phyloP scores from a whole-genome alignment of 179 eudicot genomes.

The Beta macrorhiza region DNA sequence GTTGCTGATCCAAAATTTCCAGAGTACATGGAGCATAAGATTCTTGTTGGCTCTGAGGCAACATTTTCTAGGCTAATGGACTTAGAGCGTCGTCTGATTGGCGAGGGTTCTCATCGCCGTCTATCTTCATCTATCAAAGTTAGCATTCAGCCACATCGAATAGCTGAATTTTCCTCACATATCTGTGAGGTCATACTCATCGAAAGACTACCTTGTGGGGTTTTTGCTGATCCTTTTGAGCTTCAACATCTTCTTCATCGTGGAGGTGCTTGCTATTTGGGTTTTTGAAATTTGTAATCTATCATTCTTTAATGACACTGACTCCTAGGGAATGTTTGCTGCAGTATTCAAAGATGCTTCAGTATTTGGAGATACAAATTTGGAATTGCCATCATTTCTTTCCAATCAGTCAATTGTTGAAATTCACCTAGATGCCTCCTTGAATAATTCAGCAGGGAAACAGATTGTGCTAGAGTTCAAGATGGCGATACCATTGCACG shows the following conservation, averaged over 20 bases:
- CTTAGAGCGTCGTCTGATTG: conserved; percentile 50
- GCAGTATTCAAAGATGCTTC: conserved; percentile 67
- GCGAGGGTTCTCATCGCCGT: conserved; percentile 93
- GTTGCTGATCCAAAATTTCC: conserved; percentile 43
- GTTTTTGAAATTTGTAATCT: conserved; percentile 7
- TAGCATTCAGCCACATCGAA: conserved; percentile 30
- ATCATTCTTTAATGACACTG: background rate
- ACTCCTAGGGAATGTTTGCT: conserved; percentile 10
- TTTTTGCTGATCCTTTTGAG: conserved; percentile 96
- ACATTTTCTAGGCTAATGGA: conserved; percentile 31
- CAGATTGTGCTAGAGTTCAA: conserved; percentile 39
- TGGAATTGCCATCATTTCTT: conserved; percentile 79
- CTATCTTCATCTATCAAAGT: conserved; percentile 53
- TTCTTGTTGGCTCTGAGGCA: conserved; percentile 32
- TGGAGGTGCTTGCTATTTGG: conserved; percentile 49
- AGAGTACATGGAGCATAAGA: conserved; percentile 40
- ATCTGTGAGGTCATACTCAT: conserved; percentile 57
- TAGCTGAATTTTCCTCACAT: conserved; percentile 28
- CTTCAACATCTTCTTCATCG: conserved; percentile 69
- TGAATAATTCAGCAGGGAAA: conserved; percentile 26
- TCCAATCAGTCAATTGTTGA: conserved; percentile 82
- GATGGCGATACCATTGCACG: conserved; percentile 71
- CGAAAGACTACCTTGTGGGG: conserved; percentile 79
- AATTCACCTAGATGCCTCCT: conserved; percentile 55
- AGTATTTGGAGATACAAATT: conserved; percentile 83